Percentiles rank a stretch among this genome's conserved stretches.
These are phyloP conservation scores for Curvularia eragrostidis DNA, from an alignment of 2,329 filamentous ascomycete species.

Conservation along the genomic window DNA sequence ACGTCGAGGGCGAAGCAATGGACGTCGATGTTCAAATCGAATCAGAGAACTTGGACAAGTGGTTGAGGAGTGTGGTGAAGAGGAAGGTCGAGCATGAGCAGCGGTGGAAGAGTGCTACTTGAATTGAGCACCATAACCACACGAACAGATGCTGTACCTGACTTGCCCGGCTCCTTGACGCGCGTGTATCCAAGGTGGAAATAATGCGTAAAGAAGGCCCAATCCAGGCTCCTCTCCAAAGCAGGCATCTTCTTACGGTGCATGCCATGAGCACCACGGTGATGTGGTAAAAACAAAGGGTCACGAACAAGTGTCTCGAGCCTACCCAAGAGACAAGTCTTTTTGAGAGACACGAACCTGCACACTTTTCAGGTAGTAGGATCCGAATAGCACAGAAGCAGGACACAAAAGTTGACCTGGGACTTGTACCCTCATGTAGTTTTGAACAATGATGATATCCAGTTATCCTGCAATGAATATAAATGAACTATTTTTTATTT, in stretches of 20 bases:
- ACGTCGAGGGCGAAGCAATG: constrained; percentile 47
- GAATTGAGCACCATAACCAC: constrained; percentile 16
- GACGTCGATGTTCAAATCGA: constrained; percentile 43
- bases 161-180: not conserved
- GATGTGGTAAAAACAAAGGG: not conserved
- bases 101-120: constrained; percentile 51
- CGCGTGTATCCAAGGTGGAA: not conserved
- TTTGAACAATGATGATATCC: not conserved
- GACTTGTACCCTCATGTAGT: not conserved
- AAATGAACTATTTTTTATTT: not conserved
- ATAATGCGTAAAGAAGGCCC: not conserved
- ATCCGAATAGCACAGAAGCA: not conserved
- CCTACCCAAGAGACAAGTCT: not conserved
- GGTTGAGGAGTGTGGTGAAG: constrained; percentile 51
- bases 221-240: not conserved
- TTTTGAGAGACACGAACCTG: not conserved
- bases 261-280: not conserved
- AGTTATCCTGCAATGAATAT: not conserved
- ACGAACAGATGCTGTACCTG: not conserved
- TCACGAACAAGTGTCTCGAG: not conserved
- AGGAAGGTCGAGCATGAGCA: constrained; percentile 51
- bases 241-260: not conserved
- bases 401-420: not conserved
- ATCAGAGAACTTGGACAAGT: constrained; percentile 44
- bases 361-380: not conserved